These are phyloP conservation scores for Scedosporium dehoogii DNA, from an alignment of 2,329 filamentous ascomycete genomes.

Conservation along the genomic window DNA sequence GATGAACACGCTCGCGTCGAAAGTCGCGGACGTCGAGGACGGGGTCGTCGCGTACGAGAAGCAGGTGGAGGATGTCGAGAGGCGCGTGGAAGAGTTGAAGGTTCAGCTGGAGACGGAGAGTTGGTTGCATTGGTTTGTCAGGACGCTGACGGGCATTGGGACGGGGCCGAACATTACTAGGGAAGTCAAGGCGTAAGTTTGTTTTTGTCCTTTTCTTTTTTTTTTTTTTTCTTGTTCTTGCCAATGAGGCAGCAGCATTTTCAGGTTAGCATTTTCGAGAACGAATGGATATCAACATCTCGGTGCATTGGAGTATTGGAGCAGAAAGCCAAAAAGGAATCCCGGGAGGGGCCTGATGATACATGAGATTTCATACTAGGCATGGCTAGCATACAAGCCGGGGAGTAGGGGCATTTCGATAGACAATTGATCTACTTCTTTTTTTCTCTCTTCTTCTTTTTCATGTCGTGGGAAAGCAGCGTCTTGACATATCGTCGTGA, in stretches of 20 bases:
- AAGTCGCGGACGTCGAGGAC: conserved; percentile 80
- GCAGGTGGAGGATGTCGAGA: conserved; percentile 64
- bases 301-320: no score
- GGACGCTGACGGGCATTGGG: conserved; percentile 50
- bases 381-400: not conserved
- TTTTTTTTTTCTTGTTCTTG: no score
- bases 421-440: no score
- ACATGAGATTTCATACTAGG: not conserved
- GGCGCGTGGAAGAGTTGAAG: conserved; percentile 52
- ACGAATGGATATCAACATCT: no score
- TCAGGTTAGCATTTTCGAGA: no score
- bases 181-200: not conserved
- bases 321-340: not conserved
- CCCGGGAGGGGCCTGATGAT: not conserved
- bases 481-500: not conserved
- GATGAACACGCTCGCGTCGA: conserved; percentile 66
- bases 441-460: no score
- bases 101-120: conserved; percentile 52
- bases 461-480: not conserved
- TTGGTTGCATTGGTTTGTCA: conserved; percentile 54
- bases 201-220: not conserved
- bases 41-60: conserved; percentile 70
- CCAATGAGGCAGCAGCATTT: no score
- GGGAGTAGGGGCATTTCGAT: not conserved
- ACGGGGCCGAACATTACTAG: conserved; percentile 46